These are phyloP conservation scores for Fonsecaea multimorphosa DNA, from an alignment of 2,329 filamentous ascomycete species.

Conservation along the genomic window DNA sequence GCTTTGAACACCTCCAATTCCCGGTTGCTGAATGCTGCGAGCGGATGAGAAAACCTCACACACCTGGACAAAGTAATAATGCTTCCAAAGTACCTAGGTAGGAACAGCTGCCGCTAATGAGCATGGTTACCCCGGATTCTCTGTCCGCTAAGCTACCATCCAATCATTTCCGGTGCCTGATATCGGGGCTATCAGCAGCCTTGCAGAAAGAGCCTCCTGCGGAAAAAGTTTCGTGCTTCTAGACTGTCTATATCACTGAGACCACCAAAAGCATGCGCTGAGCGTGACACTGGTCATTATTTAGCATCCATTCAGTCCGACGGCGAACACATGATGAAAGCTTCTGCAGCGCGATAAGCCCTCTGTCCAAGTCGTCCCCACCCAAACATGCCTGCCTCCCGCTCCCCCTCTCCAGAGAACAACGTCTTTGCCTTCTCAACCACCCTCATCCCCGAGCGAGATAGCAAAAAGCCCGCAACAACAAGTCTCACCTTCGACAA, in stretches of 20 bases:
- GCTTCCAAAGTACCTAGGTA: slow-evolving; percentile 7
- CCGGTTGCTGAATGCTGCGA: background rate
- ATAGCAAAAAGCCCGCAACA: slow-evolving; percentile 59
- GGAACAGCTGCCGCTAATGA: slow-evolving; percentile 1
- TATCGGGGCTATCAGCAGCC: slow-evolving; percentile 20
- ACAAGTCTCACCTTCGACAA: slow-evolving; percentile 71
- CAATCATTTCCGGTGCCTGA: slow-evolving; percentile 24
- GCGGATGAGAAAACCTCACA: slow-evolving; percentile 5
- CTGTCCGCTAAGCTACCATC: slow-evolving; percentile 18
- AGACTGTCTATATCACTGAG: background rate
- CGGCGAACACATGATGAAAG: background rate
- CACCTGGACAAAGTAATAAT: background rate
- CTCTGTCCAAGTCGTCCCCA: background rate
- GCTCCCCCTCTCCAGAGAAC: slow-evolving; percentile 42
- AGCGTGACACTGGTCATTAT: background rate
- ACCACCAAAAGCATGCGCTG: background rate
- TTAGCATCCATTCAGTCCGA: background rate
- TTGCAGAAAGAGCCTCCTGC: background rate
- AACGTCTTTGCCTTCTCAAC: slow-evolving; percentile 55
- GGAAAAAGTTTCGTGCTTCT: background rate
- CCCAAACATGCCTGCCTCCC: slow-evolving; percentile 31
- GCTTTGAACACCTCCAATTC: background rate
- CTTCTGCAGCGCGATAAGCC: background rate
- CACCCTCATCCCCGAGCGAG: slow-evolving; percentile 62
- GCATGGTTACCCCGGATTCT: slow-evolving; percentile 28